phyloP scores from a whole-genome alignment of 345 rosid species.

The Acer yangbiense region DNA sequence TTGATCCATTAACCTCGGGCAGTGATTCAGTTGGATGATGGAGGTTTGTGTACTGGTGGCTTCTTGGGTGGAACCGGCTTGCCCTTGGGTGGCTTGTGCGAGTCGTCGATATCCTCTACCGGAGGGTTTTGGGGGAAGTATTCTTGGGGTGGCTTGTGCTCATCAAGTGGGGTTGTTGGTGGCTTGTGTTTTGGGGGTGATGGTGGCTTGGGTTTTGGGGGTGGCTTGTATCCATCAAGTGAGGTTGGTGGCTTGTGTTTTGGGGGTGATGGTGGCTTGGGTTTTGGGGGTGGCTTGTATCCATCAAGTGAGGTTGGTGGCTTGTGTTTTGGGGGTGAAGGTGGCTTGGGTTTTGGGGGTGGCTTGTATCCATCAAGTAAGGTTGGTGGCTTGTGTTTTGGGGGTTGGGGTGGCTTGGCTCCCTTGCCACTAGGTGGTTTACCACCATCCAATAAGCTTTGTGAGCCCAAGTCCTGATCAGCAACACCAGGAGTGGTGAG shows the following conservation, averaged over 20 bases:
- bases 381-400: conserved; percentile 9
- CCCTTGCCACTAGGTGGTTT: neutral
- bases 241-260: conserved; percentile 9
- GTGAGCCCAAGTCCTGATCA: no score
- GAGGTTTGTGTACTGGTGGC: conserved; percentile 23
- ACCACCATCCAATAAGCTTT: neutral
- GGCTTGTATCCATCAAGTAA: no score
- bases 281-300: neutral
- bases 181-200: neutral
- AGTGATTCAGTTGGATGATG: conserved; percentile 12
- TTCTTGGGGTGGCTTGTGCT: conserved; percentile 17
- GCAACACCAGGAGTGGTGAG: neutral
- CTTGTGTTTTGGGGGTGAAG: neutral
- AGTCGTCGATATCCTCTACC: neutral
- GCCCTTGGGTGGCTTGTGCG: neutral
- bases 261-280: no score
- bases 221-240: conserved; percentile 5
- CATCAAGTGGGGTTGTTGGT: neutral
- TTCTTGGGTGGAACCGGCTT: neutral
- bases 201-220: neutral
- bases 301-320: conserved; percentile 8
- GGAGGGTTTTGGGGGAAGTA: neutral
- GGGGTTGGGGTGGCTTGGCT: neutral
- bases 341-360: no score
- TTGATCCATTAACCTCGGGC: neutral